Evolutionary conservation across 805 yeast genomes (phyloP), one percentile per base, ranked within the genome.

Genomic region (Pichia insulana): DNA sequence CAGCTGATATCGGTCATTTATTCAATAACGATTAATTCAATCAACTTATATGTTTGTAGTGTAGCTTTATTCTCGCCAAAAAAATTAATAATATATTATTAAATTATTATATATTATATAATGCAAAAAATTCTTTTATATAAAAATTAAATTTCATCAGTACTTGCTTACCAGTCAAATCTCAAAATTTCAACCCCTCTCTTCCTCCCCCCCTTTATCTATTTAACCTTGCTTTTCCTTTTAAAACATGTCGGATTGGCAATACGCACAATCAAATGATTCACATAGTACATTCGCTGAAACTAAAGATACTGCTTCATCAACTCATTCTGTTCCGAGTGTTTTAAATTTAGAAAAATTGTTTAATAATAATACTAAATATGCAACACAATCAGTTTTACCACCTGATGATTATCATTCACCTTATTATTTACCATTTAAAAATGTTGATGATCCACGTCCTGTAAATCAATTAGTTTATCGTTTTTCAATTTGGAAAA

Each of bases 1-100:
- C 94, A 51, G 78, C 80, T 52, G 77, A 82, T 65, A 70, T 87
- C 52, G 76, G 67, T 61, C 78, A 79, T 44, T 50, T 58, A 45
- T 58, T 58, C 46, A 60, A 58, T 30, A 43, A 39, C 25, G 30
- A 39, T 36, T 36, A 19, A 27, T n/a, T n/a, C n/a, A n/a, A n/a
- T n/a, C n/a, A n/a, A n/a, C n/a, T n/a, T n/a, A n/a, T n/a, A n/a
- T n/a, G 20, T 28, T 18, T 27, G 15, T 4, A 25, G 36, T 2
- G 16, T 39, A n/a, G 11, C 13, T 27, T 11, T 18, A 32, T 22
- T 8, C 25, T 22, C 25, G 25, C 25, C 25, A 22, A 22, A 22
- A 22, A 6, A 6, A 22, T 22, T 6, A 22, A 22, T 22, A 22
- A n/a, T n/a, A n/a, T n/a, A n/a, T n/a, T n/a, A n/a, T n/a, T n/a